A percentile compares a stretch with the other conserved stretches of the same genome.
Conservation (phyloP, 805 yeast genomes). For the Yamadazyma sp. region DNA sequence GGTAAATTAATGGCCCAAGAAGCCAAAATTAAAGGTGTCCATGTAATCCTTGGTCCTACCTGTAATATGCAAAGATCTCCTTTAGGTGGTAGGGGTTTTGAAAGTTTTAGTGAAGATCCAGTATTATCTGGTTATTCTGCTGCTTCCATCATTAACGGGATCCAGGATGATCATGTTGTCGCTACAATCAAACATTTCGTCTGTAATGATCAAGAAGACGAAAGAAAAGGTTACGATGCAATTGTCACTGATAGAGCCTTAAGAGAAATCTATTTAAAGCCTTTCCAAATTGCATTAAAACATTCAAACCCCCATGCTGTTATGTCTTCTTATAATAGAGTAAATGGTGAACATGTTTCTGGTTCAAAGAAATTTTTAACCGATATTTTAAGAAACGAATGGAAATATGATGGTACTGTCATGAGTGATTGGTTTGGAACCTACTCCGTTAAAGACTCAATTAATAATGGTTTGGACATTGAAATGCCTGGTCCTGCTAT, state of each 20-base stretch:
- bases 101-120: constrained; percentile 31
- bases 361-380: constrained; percentile 19
- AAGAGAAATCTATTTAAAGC: constrained; percentile 31
- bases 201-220: constrained; percentile 29
- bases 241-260: constrained; percentile 27
- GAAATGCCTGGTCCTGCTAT: constrained; percentile 33
- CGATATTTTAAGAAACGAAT: constrained; percentile 24
- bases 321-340: constrained; percentile 30
- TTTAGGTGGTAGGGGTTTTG: constrained; percentile 31
- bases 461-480: constrained; percentile 27
- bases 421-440: constrained; percentile 33
- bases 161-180: constrained; percentile 24
- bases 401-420: constrained; percentile 27
- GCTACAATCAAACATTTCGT: constrained; percentile 32
- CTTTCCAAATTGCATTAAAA: constrained; percentile 28
- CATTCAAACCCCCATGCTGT: constrained; percentile 23
- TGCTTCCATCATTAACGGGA: constrained; percentile 23
- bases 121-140: constrained; percentile 26
- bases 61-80: constrained; percentile 31
- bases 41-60: constrained; percentile 30
- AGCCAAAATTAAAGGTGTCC: constrained; percentile 26
- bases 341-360: constrained; percentile 27
- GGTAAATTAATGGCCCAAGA: constrained; percentile 31
- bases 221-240: constrained; percentile 25
- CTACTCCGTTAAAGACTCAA: constrained; percentile 22